phyloP scores from a whole-genome alignment of 2,329 filamentous ascomycete genomes.

The Periglandula ipomoeae region DNA sequence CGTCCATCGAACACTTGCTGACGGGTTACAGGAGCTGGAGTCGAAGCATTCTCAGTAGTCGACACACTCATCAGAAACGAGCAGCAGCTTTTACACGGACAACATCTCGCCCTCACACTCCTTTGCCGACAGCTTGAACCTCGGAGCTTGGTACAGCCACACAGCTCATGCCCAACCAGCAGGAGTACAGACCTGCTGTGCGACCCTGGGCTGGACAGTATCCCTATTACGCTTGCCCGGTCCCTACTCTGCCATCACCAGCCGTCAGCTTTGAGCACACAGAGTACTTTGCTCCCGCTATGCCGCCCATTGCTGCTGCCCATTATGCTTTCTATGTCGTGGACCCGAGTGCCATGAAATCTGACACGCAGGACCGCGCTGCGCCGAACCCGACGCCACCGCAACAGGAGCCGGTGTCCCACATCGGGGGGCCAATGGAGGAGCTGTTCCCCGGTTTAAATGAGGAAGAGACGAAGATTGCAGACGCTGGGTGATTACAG shows the following conservation, averaged over 20 bases:
- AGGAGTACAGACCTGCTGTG: not conserved
- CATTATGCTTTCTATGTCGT: not conserved
- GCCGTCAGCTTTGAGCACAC: slow-evolving; percentile 3
- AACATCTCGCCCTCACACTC: slow-evolving; percentile 2
- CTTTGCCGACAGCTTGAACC: not conserved
- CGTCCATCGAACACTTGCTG: not conserved
- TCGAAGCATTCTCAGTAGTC: not conserved
- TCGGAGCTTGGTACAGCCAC: slow-evolving; percentile 1
- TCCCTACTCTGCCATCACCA: not conserved
- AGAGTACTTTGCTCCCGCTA: not conserved
- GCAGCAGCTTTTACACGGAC: not conserved
- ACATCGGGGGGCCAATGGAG: slow-evolving; percentile 4
- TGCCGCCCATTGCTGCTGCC: not conserved
- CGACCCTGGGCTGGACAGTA: not conserved
- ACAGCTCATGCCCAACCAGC: not conserved
- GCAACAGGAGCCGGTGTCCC: not conserved
- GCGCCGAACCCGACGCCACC: not conserved
- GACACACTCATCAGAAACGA: not conserved
- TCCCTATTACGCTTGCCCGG: not conserved
- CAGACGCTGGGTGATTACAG: not conserved
- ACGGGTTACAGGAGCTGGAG: not conserved
- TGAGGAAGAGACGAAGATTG: not conserved
- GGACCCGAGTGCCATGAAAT: not conserved
- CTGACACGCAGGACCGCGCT: not conserved
- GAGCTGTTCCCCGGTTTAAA: slow-evolving; percentile 3